A percentile compares a stretch with the other conserved stretches of the same genome.
These are phyloP conservation scores for Penicillium crustosum DNA, from an alignment of 2,329 filamentous ascomycete genomes.

Conservation along the genomic window DNA sequence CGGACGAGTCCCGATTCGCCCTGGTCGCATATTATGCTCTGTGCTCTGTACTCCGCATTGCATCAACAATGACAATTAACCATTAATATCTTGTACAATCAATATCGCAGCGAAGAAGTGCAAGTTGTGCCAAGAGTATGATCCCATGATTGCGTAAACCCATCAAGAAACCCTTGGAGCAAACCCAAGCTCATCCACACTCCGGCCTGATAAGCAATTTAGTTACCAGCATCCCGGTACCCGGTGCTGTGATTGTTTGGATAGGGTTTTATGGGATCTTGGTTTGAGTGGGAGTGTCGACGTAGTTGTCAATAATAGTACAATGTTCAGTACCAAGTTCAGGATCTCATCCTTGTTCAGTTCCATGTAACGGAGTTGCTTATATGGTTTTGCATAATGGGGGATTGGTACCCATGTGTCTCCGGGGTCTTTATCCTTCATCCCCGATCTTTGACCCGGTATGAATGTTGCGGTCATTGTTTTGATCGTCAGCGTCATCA, in stretches of 20 bases:
- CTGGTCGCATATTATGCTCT: neutral
- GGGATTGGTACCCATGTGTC: neutral
- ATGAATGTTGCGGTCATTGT: neutral
- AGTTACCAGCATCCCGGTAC: constrained; percentile 1
- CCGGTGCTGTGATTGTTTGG: neutral
- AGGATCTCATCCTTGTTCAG: too few relatives aligned
- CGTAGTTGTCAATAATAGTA: neutral
- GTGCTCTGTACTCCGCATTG: neutral
- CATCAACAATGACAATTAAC: neutral
- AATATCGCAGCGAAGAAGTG: neutral
- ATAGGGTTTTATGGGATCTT: neutral
- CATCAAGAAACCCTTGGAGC: neutral
- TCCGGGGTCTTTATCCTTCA: neutral
- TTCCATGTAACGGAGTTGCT: neutral
- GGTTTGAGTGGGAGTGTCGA: neutral
- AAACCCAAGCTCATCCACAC: neutral
- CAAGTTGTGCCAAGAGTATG: neutral
- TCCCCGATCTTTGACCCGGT: neutral
- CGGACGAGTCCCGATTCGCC: neutral
- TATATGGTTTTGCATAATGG: neutral
- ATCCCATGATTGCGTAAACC: constrained; percentile 8
- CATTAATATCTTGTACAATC: neutral
- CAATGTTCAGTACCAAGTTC: too few relatives aligned
- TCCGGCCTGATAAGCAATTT: neutral
- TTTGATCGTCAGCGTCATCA: neutral